Percentiles rank a stretch among this genome's conserved stretches.
These are phyloP conservation scores for Tulasnella sp. DNA, from an alignment of 768 basidiomycete genomes.

Conservation along the genomic window DNA sequence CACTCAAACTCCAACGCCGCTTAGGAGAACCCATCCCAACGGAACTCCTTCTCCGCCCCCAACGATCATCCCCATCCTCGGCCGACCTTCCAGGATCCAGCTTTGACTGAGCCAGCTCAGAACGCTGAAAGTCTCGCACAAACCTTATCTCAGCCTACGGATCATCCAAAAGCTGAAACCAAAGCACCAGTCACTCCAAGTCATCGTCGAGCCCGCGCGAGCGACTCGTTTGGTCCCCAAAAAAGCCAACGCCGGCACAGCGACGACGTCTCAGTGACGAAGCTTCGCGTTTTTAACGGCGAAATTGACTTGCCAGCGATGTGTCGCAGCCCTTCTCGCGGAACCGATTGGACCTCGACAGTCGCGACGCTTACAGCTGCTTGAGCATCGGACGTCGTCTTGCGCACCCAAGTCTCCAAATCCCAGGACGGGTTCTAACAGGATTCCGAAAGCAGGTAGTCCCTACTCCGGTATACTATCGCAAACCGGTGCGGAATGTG, in stretches of 20 bases:
- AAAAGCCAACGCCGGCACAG: background rate
- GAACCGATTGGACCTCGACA: background rate
- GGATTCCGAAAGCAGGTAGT: background rate
- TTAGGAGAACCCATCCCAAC: constrained; percentile 5
- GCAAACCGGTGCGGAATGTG: background rate
- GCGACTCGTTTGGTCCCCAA: background rate
- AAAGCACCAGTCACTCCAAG: background rate
- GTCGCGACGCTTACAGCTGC: background rate
- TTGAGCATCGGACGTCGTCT: background rate
- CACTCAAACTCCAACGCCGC: background rate
- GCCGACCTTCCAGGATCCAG: background rate
- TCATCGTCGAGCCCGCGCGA: background rate
- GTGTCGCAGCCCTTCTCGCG: background rate
- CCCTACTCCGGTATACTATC: background rate
- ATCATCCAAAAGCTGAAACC: background rate
- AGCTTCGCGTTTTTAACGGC: background rate
- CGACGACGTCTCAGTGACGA: background rate
- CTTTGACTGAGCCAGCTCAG: background rate
- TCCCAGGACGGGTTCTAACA: too few species aligned
- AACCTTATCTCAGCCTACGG: background rate
- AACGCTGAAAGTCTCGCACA: background rate
- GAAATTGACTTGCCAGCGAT: background rate
- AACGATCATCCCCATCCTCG: background rate
- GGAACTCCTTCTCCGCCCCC: background rate
- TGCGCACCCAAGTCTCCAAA: background rate